Evolutionary conservation across 352 stramenopile species (phyloP), one percentile per base, ranked within the genome.

Genomic region (Phytopythium montanum): DNA sequence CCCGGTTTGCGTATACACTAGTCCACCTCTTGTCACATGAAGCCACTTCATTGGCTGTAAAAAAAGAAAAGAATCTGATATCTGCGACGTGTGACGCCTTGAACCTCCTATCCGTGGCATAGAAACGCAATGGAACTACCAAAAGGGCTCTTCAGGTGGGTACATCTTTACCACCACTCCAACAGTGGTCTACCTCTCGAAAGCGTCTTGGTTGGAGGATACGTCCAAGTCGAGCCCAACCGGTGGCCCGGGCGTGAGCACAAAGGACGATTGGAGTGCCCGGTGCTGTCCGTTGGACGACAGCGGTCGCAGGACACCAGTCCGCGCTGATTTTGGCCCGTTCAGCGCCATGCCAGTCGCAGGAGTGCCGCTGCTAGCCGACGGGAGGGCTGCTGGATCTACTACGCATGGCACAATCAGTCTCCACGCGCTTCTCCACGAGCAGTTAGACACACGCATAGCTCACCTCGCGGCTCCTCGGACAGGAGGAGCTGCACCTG

Each of bases 401-500:
- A 21, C 50, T 45, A 21, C 12, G 31, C 50, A 12, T 21, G 28
- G 14, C 6, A 23, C 26, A 4, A 31, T 56, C 19, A 25, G 50
- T 46, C 14, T n/a, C 5, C 25, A 14, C 21, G 14, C 25, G 12
- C 26, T n/a, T 19, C 18, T 0, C 28, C 25, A 14, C 19, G 33
- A 8, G 16, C 29, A n/a, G 2, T n/a, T 5, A 28, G 0, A 38
- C 18, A 38, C 8, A 38, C 8, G 25, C 5, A 38, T 38, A 65
- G 19, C 26, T 38, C 54, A 54, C 65, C 64, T 60, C 70, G 50
- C 5, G 56, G 55, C 23, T 83, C 67, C 0, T 75, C 67, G 0
- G 76, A 62, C 25, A 93, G 56, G 1, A 93, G 53, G 10, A 93
- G 41, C 53, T 90, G 68, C 31, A 93, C 76, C 65, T 89, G 79